phyloP scores from a whole-genome alignment of 2,329 filamentous ascomycete species.

The Xylariales sp. region DNA sequence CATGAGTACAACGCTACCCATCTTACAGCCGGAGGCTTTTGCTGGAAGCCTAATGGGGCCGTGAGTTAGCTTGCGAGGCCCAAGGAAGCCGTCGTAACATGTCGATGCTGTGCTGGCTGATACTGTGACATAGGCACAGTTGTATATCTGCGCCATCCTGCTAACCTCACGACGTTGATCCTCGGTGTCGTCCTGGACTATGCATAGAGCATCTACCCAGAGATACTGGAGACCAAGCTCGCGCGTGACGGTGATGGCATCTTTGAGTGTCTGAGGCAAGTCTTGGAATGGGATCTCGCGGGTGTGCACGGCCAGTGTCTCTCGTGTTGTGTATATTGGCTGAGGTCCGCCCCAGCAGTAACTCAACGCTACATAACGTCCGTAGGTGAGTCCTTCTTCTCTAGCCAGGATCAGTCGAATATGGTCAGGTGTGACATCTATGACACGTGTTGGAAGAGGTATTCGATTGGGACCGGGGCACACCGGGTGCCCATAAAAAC shows the following conservation, averaged over 20 bases:
- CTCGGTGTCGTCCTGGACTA: background rate
- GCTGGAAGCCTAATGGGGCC: too few relatives aligned
- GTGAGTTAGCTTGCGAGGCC: too few relatives aligned
- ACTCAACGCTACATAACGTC: background rate
- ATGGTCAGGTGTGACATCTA: too few relatives aligned
- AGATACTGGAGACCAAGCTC: background rate
- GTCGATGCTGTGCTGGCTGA: too few relatives aligned
- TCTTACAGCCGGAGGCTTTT: too few relatives aligned
- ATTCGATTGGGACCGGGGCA: background rate
- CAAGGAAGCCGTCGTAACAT: too few relatives aligned
- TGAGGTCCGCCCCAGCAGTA: background rate
- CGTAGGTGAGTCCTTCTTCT: too few relatives aligned
- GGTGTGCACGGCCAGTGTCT: background rate
- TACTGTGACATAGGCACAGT: background rate
- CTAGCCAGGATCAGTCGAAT: too few relatives aligned
- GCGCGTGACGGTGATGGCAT: background rate
- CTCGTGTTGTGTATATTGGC: background rate
- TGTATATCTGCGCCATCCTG: background rate
- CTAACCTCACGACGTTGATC: background rate
- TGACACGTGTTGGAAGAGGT: background rate
- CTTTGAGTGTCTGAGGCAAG: background rate
- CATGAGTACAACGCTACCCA: too few relatives aligned
- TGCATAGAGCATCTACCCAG: background rate
- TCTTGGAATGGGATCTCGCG: background rate
- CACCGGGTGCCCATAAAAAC: background rate